A percentile compares a stretch with the other conserved stretches of the same genome.
These are phyloP conservation scores for Groenewaldozyma salmanticensis DNA, from an alignment of 805 yeast genomes.

Conservation along the genomic window DNA sequence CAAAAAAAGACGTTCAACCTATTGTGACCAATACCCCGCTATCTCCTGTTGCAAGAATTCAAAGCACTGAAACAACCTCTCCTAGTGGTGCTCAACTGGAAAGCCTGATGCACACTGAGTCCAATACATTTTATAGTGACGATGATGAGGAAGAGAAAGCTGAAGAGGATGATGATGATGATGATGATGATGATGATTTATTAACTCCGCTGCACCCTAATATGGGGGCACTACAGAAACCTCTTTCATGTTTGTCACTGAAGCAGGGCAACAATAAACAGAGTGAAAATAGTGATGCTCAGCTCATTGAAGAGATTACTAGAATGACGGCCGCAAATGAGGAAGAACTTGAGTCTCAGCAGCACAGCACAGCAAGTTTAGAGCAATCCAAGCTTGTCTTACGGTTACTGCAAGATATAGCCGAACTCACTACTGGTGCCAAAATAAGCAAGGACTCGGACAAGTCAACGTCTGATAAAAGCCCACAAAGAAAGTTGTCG, in stretches of 20 bases:
- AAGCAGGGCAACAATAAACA: not conserved
- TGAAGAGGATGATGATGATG: slow-evolving; percentile 6
- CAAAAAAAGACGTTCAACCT: too few species aligned
- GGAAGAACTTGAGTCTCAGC: slow-evolving; percentile 3
- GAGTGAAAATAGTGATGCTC: not conserved
- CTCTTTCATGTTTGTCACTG: too few species aligned
- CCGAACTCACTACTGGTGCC: slow-evolving; percentile 10
- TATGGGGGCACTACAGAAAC: not conserved
- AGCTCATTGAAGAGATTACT: not conserved
- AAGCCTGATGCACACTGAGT: not conserved
- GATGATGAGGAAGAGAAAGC: slow-evolving; percentile 7
- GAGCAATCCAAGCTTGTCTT: slow-evolving; percentile 32
- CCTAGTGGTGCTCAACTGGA: too few species aligned
- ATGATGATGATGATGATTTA: slow-evolving; percentile 15
- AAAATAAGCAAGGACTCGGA: not conserved
- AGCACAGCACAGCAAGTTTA: slow-evolving; percentile 5
- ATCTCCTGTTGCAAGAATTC: too few species aligned
- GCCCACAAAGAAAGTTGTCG: too few species aligned
- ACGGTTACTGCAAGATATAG: slow-evolving; percentile 29
- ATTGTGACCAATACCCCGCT: too few species aligned
- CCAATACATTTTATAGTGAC: not conserved
- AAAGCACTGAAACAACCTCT: too few species aligned
- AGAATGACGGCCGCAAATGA: not conserved
- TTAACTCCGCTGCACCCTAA: slow-evolving; percentile 15
- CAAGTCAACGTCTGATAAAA: slow-evolving; percentile 1